phyloP scores from a whole-genome alignment of 192 early-diverging fungal species.

The Umbelopsis sp. region DNA sequence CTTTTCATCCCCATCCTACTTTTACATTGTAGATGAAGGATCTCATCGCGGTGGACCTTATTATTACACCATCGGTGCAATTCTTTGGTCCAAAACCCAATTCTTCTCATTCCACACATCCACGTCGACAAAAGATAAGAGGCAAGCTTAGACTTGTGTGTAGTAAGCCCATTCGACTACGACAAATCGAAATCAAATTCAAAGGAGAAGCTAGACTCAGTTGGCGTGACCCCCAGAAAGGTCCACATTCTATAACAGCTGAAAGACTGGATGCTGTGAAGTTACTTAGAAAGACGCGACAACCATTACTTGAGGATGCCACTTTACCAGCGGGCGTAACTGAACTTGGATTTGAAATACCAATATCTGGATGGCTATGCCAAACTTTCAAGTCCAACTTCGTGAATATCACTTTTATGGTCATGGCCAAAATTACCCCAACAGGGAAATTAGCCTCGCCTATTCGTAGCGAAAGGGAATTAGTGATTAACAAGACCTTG shows the following conservation, averaged over 20 bases:
- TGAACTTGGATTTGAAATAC: constrained; percentile 36
- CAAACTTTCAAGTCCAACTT: constrained; percentile 26
- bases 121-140: constrained; percentile 34
- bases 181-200: constrained; percentile 29
- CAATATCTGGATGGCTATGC: constrained; percentile 31
- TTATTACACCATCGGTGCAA: constrained; percentile 16
- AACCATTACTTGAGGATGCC: constrained; percentile 24
- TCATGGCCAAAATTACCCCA: constrained; percentile 25
- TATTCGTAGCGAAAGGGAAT: background rate
- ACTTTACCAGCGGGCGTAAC: constrained; percentile 31
- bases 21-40: constrained; percentile 22
- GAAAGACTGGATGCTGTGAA: constrained; percentile 23
- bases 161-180: constrained; percentile 27
- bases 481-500: constrained; percentile 27
- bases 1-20: background rate
- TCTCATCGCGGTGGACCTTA: constrained; percentile 30
- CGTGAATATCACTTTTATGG: constrained; percentile 18
- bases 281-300: constrained; percentile 24
- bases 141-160: constrained; percentile 35
- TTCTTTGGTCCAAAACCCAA: constrained; percentile 23
- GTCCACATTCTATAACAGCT: constrained; percentile 7
- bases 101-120: constrained; percentile 20
- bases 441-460: constrained; percentile 27
- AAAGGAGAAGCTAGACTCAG: constrained; percentile 24
- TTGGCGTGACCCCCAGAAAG: constrained; percentile 27